Percentiles rank a stretch among this genome's conserved stretches.
Evolutionary conservation across 2,329 filamentous ascomycete genomes (phyloP).

Genomic region (Clonostachys rhizophaga): DNA sequence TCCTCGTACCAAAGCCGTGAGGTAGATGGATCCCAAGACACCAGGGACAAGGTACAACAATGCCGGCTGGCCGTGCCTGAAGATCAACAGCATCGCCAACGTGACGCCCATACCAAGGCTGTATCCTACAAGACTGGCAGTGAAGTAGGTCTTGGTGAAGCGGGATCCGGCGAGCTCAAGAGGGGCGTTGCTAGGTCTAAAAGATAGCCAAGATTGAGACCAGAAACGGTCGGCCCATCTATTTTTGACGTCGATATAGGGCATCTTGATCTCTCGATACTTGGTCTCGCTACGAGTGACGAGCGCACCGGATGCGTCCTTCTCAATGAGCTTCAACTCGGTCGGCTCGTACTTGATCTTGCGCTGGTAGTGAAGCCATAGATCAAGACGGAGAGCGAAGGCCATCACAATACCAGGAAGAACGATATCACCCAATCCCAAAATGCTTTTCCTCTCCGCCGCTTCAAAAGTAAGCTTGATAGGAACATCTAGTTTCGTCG

Average conservation of each 20-base stretch:
- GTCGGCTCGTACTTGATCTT: slow-evolving; percentile 48
- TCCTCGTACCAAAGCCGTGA: slow-evolving; percentile 65
- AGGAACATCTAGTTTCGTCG: slow-evolving; percentile 83
- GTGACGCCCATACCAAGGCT: slow-evolving; percentile 72
- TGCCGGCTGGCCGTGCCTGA: slow-evolving; percentile 80
- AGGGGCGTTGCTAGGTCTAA: slow-evolving; percentile 14
- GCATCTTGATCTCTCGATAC: slow-evolving; percentile 42
- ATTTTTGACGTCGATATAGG: slow-evolving; percentile 57
- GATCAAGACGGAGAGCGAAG: slow-evolving; percentile 84
- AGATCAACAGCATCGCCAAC: slow-evolving; percentile 70
- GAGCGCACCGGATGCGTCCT: slow-evolving; percentile 22
- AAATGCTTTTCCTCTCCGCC: slow-evolving; percentile 69
- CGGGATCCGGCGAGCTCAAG: slow-evolving; percentile 28
- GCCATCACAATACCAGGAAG: slow-evolving; percentile 88
- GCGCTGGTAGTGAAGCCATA: slow-evolving; percentile 75
- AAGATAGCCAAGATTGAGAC: slow-evolving; percentile 38
- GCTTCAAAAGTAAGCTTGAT: slow-evolving; percentile 80
- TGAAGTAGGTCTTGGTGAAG: slow-evolving; percentile 86
- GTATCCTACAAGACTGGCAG: slow-evolving; percentile 73
- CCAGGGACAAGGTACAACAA: slow-evolving; percentile 89
- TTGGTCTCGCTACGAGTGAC: slow-evolving; percentile 29
- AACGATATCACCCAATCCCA: slow-evolving; percentile 92
- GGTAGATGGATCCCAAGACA: slow-evolving; percentile 71
- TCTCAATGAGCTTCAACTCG: slow-evolving; percentile 23
- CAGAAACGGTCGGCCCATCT: slow-evolving; percentile 84